Evolutionary conservation across 1,284 basidiomycete species (phyloP), one percentile per base, ranked within the genome.

Genomic region (Macrocystidia cucumis): DNA sequence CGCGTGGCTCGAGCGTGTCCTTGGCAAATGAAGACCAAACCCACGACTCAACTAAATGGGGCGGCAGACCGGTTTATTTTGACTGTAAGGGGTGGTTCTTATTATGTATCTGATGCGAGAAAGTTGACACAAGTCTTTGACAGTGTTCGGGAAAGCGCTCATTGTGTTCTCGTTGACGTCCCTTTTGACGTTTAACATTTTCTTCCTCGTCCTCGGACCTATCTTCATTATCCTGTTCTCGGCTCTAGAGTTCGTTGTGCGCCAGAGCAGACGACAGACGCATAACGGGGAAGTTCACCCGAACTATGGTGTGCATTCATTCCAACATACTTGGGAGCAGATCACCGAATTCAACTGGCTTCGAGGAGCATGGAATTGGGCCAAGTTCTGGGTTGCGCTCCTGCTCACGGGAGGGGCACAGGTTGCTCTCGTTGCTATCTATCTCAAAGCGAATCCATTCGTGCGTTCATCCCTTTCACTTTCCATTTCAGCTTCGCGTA

Each of bases 61-160:
- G 38, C 21, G 54, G 53, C 2, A 56, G 50, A 8, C 61, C 59
- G 22, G 77, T 84, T 1, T 87, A 83, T 56, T 85, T 87, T 46
- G 85, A 88, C 49, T 35, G 85, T 87, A 46, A 54, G 81, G 57
- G 9, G 26, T 9, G 21, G 32, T 13, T 11, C 13, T 34, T n/a
- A 5, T 23, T 25, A 3, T 20, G 26, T 19, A 2, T 2, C 12
- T 23, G 5, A 17, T 17, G 12, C 17, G 18, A 13, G 12, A 33
- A 23, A 22, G 39, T 29, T 46, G 24, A 26, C 26, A 3, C n/a
- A 19, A 34, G 12, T 12, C 19, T 30, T 29, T 24, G 19, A 12
- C 45, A 87, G 84, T 88, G 7, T 78, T 86, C 41, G 77, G 73
- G 24, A 45, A 55, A 2, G 47, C 61, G 7, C 51, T 86, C 32